These are phyloP conservation scores for Notholithocarpus densiflorus DNA, from an alignment of 306 rosid genomes.

Conservation along the genomic window DNA sequence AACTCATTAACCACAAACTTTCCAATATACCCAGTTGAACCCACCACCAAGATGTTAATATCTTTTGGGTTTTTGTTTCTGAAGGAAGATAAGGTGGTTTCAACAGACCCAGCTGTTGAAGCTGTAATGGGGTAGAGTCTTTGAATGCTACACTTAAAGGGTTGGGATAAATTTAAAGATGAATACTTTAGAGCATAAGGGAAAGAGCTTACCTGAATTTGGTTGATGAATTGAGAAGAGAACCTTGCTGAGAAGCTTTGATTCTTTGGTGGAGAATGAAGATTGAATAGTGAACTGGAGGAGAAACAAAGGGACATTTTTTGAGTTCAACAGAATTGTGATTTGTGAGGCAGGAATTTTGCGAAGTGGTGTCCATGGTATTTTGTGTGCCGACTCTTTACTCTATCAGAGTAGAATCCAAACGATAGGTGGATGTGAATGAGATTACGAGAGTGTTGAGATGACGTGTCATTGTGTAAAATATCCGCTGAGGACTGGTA, in stretches of 20 bases:
- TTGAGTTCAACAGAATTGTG: slow-evolving; percentile 11
- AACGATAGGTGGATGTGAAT: slow-evolving; percentile 38
- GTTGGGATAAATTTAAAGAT: slow-evolving; percentile 21
- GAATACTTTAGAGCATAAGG: slow-evolving; percentile 30
- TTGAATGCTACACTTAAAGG: slow-evolving; percentile 32
- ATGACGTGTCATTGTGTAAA: slow-evolving; percentile 27
- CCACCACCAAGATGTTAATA: slow-evolving; percentile 69
- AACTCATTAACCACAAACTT: slow-evolving; percentile 83
- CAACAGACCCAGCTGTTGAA: slow-evolving; percentile 38
- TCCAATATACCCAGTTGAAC: slow-evolving; percentile 97
- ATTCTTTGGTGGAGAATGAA: slow-evolving; percentile 38
- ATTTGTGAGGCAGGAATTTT: slow-evolving; percentile 28
- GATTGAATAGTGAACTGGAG: slow-evolving; percentile 46
- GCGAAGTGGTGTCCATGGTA: slow-evolving; percentile 8
- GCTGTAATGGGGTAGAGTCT: slow-evolving; percentile 47
- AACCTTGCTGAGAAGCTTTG: slow-evolving; percentile 33
- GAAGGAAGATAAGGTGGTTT: slow-evolving; percentile 43
- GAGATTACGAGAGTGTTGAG: background rate
- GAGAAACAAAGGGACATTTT: slow-evolving; percentile 66
- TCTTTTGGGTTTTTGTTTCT: slow-evolving; percentile 72
- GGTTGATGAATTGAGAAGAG: slow-evolving; percentile 54
- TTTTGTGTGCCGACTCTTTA: background rate
- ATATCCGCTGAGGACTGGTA: background rate
- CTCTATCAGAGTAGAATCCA: slow-evolving; percentile 28
- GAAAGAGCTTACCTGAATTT: slow-evolving; percentile 45